A percentile compares a stretch with the other conserved stretches of the same genome.
Evolutionary conservation across 2,329 filamentous ascomycete species (phyloP).

Genomic region (Rhytidhysteron rufulum): DNA sequence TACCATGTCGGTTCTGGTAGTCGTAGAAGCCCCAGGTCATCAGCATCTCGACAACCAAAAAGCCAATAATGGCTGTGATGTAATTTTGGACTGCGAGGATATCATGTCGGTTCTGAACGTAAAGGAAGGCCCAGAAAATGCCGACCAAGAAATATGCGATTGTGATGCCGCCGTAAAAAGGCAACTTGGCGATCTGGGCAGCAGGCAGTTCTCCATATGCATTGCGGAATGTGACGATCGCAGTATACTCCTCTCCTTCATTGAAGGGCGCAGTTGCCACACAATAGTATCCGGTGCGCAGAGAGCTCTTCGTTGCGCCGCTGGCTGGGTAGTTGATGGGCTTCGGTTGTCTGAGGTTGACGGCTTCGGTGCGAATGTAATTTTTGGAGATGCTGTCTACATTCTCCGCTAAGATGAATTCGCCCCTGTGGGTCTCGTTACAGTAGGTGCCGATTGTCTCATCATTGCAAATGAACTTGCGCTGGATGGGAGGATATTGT

Average conservation of each 20-base stretch:
- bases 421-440: constrained; percentile 70
- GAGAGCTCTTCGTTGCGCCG: constrained; percentile 17
- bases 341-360: constrained; percentile 73
- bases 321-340: constrained; percentile 71
- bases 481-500: constrained; percentile 36
- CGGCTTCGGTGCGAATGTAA: constrained; percentile 71
- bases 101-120: constrained; percentile 89
- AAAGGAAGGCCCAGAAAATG: constrained; percentile 89
- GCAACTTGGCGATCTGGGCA: constrained; percentile 92
- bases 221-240: constrained; percentile 87
- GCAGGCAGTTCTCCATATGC: constrained; percentile 94
- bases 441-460: constrained; percentile 68
- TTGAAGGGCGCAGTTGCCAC: constrained; percentile 73
- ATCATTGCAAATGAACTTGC: constrained; percentile 72
- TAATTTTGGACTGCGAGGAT: constrained; percentile 98
- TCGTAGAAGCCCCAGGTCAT: constrained; percentile 99
- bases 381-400: constrained; percentile 67
- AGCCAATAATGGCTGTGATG: constrained; percentile 93
- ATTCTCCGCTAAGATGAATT: constrained; percentile 78
- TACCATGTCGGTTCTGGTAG: constrained; percentile 85
- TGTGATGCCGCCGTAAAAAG: constrained; percentile 92
- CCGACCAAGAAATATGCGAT: constrained; percentile 88
- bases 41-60: constrained; percentile 91
- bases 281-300: constrained; percentile 93
- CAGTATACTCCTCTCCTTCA: constrained; percentile 64